A percentile compares a stretch with the other conserved stretches of the same genome.
Conservation (phyloP, 1,284 basidiomycete genomes). For the Agaricales sp. region DNA sequence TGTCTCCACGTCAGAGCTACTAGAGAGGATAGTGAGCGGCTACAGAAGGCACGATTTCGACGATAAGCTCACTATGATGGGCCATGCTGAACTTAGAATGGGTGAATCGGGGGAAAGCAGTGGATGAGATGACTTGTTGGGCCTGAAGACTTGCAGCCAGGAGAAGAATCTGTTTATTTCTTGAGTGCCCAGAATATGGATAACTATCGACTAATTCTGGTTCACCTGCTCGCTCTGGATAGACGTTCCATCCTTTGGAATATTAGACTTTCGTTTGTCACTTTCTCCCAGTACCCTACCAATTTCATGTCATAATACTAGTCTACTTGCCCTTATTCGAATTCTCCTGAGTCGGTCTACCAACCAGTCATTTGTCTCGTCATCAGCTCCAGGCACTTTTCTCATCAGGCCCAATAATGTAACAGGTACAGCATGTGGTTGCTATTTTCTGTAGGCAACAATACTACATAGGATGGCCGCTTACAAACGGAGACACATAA, state of each 20-base stretch:
- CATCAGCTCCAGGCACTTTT: too few species aligned
- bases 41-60: constrained; percentile 83
- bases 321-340: not conserved
- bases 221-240: too few species aligned
- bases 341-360: too few species aligned
- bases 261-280: not conserved
- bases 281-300: not conserved
- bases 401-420: too few species aligned
- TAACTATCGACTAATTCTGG: too few species aligned
- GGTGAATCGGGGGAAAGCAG: not conserved
- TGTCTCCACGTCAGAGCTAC: constrained; percentile 87
- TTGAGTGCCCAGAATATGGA: not conserved
- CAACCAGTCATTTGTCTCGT: too few species aligned
- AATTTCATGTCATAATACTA: not conserved
- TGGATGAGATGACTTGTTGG: constrained; percentile 23
- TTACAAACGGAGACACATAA: too few species aligned
- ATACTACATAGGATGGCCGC: too few species aligned
- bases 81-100: not conserved
- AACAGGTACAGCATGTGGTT: too few species aligned
- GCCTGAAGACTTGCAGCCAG: not conserved
- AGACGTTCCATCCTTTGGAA: not conserved
- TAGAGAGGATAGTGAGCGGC: constrained; percentile 82
- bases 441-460: too few species aligned
- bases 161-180: not conserved
- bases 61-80: constrained; percentile 13